Percentiles rank a stretch among this genome's conserved stretches.
Evolutionary conservation across 805 yeast species (phyloP).

Genomic region (Myxozyma neglecta): DNA sequence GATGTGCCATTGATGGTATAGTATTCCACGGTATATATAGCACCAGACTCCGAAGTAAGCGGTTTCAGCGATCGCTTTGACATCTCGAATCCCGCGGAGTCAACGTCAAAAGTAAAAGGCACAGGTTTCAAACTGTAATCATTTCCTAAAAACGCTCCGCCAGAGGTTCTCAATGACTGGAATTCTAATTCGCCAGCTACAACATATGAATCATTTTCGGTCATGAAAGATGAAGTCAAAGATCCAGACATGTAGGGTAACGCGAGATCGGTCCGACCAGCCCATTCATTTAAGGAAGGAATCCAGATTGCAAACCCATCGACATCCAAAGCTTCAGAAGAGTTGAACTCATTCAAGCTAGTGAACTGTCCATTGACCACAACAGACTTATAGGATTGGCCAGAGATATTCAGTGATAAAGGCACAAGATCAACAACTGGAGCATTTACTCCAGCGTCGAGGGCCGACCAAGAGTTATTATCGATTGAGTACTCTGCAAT

Average conservation of each 20-base stretch:
- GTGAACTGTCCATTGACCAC: conserved; percentile 36
- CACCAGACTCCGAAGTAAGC: background rate
- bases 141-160: conserved; percentile 9
- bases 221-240: conserved; percentile 11
- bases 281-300: conserved; percentile 10
- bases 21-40: conserved; percentile 43
- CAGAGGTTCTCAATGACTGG: conserved; percentile 15
- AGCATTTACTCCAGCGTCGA: conserved; percentile 33
- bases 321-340: background rate
- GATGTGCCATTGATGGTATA: conserved; percentile 48
- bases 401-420: conserved; percentile 11
- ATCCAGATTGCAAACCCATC: conserved; percentile 35
- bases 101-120: conserved; percentile 8
- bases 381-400: conserved; percentile 21
- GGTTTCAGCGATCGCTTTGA: background rate
- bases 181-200: conserved; percentile 20
- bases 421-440: conserved; percentile 16
- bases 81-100: background rate
- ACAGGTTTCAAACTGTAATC: conserved; percentile 4
- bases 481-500: conserved; percentile 24
- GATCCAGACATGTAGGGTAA: conserved; percentile 23
- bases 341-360: conserved; percentile 13
- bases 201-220: conserved; percentile 6
- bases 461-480: conserved; percentile 7
- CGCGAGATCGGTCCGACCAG: conserved; percentile 9